Evolutionary conservation across 2,329 filamentous ascomycete genomes (phyloP).

Genomic region (Fusarium haematococcum): DNA sequence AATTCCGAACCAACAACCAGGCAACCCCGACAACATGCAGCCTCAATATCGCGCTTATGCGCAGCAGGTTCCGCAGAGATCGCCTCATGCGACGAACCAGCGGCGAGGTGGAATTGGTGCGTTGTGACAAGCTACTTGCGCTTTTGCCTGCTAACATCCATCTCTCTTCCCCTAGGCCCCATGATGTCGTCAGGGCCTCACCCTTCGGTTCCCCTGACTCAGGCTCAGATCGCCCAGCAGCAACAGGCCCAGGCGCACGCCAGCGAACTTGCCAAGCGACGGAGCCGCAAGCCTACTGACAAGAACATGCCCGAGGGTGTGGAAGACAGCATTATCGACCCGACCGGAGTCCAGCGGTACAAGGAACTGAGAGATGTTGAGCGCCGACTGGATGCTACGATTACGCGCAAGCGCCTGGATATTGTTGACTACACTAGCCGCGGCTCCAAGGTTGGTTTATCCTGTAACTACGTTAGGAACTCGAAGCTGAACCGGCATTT

Average conservation of each 20-base stretch:
- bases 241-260: constrained; percentile 65
- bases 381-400: constrained; percentile 87
- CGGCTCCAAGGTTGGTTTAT: constrained; percentile 70
- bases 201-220: constrained; percentile 63
- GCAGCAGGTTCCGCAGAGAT: constrained; percentile 63
- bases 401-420: constrained; percentile 94
- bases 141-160: constrained; percentile 19
- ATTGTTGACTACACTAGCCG: constrained; percentile 84
- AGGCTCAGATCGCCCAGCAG: constrained; percentile 64
- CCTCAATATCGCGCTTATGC: constrained; percentile 64
- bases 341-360: constrained; percentile 85
- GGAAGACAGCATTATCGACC: constrained; percentile 80
- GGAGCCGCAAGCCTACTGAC: constrained; percentile 91
- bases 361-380: constrained; percentile 87
- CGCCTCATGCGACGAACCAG: constrained; percentile 60
- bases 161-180: constrained; percentile 54
- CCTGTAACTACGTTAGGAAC: background rate
- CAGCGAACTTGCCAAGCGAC: constrained; percentile 78
- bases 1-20: constrained; percentile 15
- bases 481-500: constrained; percentile 12
- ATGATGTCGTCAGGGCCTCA: constrained; percentile 68
- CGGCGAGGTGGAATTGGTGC: constrained; percentile 67
- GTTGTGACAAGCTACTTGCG: constrained; percentile 33
- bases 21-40: constrained; percentile 57
- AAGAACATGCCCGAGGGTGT: constrained; percentile 93